Evolutionary conservation across 2,329 filamentous ascomycete genomes (phyloP), one percentile per base, ranked within the genome.

Genomic region (Pseudopithomyces chartarum): DNA sequence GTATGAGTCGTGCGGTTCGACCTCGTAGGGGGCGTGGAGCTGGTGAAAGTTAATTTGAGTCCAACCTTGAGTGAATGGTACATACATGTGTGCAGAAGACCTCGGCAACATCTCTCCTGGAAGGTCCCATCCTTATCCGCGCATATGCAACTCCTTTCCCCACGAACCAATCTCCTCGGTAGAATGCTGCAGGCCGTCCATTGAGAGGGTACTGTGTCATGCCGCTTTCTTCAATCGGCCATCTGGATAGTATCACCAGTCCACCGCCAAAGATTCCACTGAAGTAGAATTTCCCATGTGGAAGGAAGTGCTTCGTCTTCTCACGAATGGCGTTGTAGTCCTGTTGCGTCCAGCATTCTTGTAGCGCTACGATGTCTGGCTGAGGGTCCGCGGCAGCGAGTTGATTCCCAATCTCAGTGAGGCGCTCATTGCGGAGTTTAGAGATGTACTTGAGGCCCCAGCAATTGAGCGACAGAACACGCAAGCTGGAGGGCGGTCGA

Each of bases 401-500:
- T 61, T 90, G 90, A 61, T 85, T 87, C 52, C 92, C 94, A 69
- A 98, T 97, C 74, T 96, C 91, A 29, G 83, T 78, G 49, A 98
- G 84, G 42, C 95, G 91, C 67, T 90, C 88, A 62, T 84, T 81
- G 64, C 93, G 91, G 64, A 90, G 85, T 63, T 88, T 88, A 50
- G 93, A 88, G 69, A 98, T 83, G 79, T 87, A 92, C 70, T 96
- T 94, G 59, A 98, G 87, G 50, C 95, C 95, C 94, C 95, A 98
- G 85, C 92, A 97, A 78, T 99, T 99, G 74, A 97, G 86, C 4
- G 91, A 95, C 63, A 97, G 80, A 65, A 98, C 83, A 70, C 90
- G 89, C 72, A 98, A 83, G 32, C 79, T 79, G 17, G 84, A 74
- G 6, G 85, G 63, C 70, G 74, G 65, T 6, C 54, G 56, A 2